Evolutionary conservation across 768 basidiomycete species (phyloP), one percentile per base, ranked within the genome.

Genomic region (Strobilomyces dryophilus): DNA sequence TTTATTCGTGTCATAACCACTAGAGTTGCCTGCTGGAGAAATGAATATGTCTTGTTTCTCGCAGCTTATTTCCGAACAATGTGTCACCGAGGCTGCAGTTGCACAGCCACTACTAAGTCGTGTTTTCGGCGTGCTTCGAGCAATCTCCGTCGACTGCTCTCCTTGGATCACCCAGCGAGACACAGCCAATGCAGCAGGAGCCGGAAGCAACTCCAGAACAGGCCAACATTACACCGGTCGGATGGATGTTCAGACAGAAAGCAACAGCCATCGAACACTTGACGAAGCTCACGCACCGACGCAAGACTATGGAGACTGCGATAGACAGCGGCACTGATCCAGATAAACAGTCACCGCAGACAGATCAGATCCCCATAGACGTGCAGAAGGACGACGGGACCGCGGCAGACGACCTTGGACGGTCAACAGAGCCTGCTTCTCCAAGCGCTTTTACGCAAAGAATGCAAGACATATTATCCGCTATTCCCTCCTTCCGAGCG

Each of bases 391-490:
- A 42, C 44, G 52, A 56, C 18, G 29, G 20, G 18, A 29, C 32
- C 21, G 53, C 29, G 37, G 51, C 21, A 11, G 57, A 61, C 34
- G 55, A 47, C 8, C 34, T 45, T 5, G 31, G 60, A 14, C 58
- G 69, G 26, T 57, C 64, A 18, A 66, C 74, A 3, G 78, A 77
- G 51, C 70, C 79, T 29, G 10, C 8, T 10, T 3, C 5, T 15
- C 40, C 55, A 0, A 62, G 64, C 31, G 73, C 74, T 1, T 72
- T 86, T 18, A 79, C 80, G 6, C 71, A 73, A 49, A 76, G 67
- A 51, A 78, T 85, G 40, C 83, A 82, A 60, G 67, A 71, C 11
- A 64, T 84, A n/a, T 69, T 84, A 36, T 66, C 76, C 47, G 64
- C 74, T 3, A 63, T 81, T 1, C 79, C 78, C 36, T 63, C 55